Base-by-base conservation (phyloP, 495 filamentous ascomycete species). In the Terfezia boudieri region DNA sequence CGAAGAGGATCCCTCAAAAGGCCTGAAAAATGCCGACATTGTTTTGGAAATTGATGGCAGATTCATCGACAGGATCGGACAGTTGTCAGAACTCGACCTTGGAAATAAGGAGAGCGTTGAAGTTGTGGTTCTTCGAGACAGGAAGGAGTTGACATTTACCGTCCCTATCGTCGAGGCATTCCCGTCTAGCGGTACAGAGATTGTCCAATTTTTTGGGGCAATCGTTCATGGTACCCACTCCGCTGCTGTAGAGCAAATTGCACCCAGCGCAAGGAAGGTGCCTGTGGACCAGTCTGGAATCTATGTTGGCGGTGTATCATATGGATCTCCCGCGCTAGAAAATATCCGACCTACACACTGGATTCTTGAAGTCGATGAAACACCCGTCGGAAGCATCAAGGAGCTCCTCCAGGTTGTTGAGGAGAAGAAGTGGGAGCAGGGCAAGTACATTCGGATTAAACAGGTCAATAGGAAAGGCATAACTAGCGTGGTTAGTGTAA, bases 221-320 rank as follows among this genome's bases (percentile, higher is more conserved):
- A 65, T 65, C 32, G 51, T 65, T 11, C 63, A 65, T 36, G 41
- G 59, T 8, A 65, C 63, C 9, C 63, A 65, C 16, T 55, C 60
- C n/a, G 63, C 63, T 10, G 63, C 61, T 26, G 36, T 65, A 9
- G 63, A 65, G 51, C 63, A 65, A 49, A 51, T 65, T 16, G 55
- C 63, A 4, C 57, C 62, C 10, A 55, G 48, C 22, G 53, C 56
- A n/a, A 51, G 32, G n/a, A 48, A 60, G 23, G 61, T 65, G 23
- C 63, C 63, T 8, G 37, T 65, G 2, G 52, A 57, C 26, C 52
- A 57, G 12, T 48, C 59, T n/a, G 62, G 63, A 9, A 58, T 61
- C 37, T 65, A 65, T 49, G 62, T 65, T n/a, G 63, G 63, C 37
- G 63, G 63, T 56, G 63, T 65, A 16, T 65, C 62, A n/a, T 65